Evolutionary conservation across 495 filamentous ascomycete species (phyloP).

Genomic region (Annulohypoxylon stygium): DNA sequence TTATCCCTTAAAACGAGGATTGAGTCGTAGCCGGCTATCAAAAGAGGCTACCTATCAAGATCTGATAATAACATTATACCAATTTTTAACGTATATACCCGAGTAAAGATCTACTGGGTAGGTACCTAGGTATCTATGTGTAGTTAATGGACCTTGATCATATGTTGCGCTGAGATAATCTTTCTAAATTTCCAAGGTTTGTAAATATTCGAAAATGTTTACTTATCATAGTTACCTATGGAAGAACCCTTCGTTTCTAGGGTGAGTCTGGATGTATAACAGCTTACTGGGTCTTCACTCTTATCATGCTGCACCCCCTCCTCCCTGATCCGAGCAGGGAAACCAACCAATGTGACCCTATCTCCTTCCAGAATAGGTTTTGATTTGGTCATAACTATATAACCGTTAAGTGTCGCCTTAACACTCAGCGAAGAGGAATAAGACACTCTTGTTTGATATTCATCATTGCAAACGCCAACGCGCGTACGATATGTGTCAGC

Average conservation of each 20-base stretch:
- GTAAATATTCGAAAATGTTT: too few relatives aligned
- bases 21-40: too few relatives aligned
- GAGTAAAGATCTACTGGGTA: too few relatives aligned
- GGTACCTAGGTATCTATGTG: too few relatives aligned
- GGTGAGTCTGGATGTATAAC: neutral
- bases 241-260: neutral
- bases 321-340: slow-evolving; percentile 12
- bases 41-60: too few relatives aligned
- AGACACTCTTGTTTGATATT: neutral
- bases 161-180: too few relatives aligned
- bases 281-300: neutral
- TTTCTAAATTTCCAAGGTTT: too few relatives aligned
- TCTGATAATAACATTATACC: too few relatives aligned
- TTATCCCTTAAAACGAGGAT: too few relatives aligned
- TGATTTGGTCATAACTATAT: neutral
- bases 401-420: neutral
- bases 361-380: slow-evolving; percentile 24
- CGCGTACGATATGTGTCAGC: neutral
- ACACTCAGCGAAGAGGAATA: neutral
- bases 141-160: too few relatives aligned
- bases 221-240: too few relatives aligned
- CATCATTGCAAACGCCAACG: neutral
- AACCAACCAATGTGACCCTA: slow-evolving; percentile 12
- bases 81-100: too few relatives aligned
- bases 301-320: slow-evolving; percentile 13